A percentile compares a stretch with the other conserved stretches of the same genome.
Evolutionary conservation across 2,329 filamentous ascomycete species (phyloP).

Genomic region (Diaporthe eres): DNA sequence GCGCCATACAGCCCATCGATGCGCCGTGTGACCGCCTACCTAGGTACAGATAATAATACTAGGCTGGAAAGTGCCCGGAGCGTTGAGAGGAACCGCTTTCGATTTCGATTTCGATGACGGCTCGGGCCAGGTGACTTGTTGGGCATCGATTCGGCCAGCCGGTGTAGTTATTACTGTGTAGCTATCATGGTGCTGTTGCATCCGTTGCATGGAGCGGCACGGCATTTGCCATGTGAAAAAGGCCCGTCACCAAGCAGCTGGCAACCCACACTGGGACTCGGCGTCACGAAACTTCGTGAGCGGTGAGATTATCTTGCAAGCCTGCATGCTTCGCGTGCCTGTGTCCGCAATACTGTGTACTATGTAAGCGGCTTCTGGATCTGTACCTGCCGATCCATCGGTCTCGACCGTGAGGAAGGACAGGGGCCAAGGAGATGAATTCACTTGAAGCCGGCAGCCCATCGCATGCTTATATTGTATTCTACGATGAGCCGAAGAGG

Average conservation of each 20-base stretch:
- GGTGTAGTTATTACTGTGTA: neutral
- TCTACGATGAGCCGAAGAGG: neutral
- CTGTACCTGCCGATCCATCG: constrained; percentile 37
- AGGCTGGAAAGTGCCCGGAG: neutral
- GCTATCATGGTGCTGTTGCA: neutral
- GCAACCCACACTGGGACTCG: neutral
- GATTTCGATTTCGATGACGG: constrained; percentile 12
- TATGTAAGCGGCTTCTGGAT: constrained; percentile 12
- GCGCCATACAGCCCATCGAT: constrained; percentile 10
- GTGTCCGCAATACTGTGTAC: constrained; percentile 17
- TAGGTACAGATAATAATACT: neutral
- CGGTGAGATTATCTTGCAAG: constrained; percentile 3
- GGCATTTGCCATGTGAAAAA: neutral
- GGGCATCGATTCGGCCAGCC: neutral
- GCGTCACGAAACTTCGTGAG: constrained; percentile 6
- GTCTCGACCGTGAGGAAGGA: constrained; percentile 31
- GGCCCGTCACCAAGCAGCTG: neutral
- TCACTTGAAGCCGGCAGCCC: constrained; percentile 4
- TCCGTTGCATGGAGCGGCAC: neutral
- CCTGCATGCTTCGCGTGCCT: neutral
- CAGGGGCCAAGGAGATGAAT: constrained; percentile 11
- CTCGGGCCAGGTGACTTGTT: neutral
- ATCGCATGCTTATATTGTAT: neutral
- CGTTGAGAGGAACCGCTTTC: constrained; percentile 10
- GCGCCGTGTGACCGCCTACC: constrained; percentile 18